Conservation (phyloP, 2,329 filamentous ascomycete species). For the Calonectria fujianensis region DNA sequence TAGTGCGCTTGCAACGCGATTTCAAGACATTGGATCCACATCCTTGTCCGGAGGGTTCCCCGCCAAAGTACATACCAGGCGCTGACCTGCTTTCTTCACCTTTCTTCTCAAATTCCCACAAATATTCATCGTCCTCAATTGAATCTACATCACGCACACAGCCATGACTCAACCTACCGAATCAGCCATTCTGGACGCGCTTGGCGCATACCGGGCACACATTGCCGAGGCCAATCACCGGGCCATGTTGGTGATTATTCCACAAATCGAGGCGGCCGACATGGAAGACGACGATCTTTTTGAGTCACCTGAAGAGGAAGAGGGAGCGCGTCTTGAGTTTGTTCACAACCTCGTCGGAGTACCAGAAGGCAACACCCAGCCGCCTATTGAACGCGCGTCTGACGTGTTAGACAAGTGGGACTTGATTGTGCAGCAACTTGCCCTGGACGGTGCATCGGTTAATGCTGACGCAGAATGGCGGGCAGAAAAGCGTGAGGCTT, state of each 20-base stretch:
- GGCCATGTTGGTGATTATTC: neutral
- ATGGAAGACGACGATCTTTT: slow-evolving; percentile 1
- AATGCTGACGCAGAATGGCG: neutral
- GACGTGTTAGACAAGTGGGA: neutral
- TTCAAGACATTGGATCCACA: neutral
- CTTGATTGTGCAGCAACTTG: neutral
- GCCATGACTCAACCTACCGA: neutral
- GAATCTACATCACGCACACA: neutral
- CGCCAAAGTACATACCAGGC: neutral
- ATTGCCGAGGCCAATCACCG: neutral
- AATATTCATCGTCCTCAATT: neutral
- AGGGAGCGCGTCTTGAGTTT: neutral
- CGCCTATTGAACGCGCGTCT: neutral
- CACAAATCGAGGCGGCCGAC: neutral
- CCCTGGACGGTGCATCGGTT: neutral
- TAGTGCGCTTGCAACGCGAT: neutral
- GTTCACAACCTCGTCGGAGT: neutral
- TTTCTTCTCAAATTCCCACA: neutral
- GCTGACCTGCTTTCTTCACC: neutral
- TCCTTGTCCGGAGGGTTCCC: neutral
- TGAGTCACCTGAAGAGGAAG: neutral
- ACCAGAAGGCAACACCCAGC: neutral
- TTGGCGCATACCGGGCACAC: neutral
- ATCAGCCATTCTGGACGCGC: neutral
- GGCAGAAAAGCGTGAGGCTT: neutral